phyloP scores from a whole-genome alignment of 2,329 filamentous ascomycete genomes.

The Pyrenophora teres region DNA sequence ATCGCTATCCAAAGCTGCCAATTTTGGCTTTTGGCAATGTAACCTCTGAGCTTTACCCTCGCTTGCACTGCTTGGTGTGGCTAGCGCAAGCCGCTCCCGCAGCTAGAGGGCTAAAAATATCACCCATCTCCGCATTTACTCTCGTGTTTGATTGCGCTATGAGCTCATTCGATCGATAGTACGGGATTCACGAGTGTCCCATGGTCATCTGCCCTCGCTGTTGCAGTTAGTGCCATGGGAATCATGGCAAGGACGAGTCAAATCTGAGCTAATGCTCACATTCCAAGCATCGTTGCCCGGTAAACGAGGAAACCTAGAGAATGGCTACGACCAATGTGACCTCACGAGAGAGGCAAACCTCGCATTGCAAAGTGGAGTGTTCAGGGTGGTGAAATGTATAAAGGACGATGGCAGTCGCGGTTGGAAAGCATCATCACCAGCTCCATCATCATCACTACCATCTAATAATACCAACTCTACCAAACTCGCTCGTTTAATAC shows the following conservation, averaged over 20 bases:
- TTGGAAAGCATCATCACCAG: conserved; percentile 21
- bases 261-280: conserved; percentile 29
- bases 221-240: conserved; percentile 24
- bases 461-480: not conserved
- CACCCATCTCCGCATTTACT: conserved; percentile 26
- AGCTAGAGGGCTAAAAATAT: conserved; percentile 42
- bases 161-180: conserved; percentile 36
- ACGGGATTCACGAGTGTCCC: conserved; percentile 19
- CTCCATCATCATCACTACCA: conserved; percentile 1
- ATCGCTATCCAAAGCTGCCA: conserved; percentile 31
- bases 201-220: conserved; percentile 36
- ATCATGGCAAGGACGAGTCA: conserved; percentile 14
- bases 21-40: conserved; percentile 32
- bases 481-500: not conserved
- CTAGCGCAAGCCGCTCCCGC: conserved; percentile 26
- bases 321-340: conserved; percentile 7
- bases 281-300: conserved; percentile 26
- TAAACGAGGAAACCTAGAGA: conserved; percentile 25
- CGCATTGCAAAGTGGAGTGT: conserved; percentile 17
- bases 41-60: conserved; percentile 34
- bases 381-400: conserved; percentile 29
- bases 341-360: conserved; percentile 16
- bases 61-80: conserved; percentile 22
- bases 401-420: conserved; percentile 21
- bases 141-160: conserved; percentile 38